Conservation (phyloP, 305 asterid species). For the Petunia hybrid region DNA sequence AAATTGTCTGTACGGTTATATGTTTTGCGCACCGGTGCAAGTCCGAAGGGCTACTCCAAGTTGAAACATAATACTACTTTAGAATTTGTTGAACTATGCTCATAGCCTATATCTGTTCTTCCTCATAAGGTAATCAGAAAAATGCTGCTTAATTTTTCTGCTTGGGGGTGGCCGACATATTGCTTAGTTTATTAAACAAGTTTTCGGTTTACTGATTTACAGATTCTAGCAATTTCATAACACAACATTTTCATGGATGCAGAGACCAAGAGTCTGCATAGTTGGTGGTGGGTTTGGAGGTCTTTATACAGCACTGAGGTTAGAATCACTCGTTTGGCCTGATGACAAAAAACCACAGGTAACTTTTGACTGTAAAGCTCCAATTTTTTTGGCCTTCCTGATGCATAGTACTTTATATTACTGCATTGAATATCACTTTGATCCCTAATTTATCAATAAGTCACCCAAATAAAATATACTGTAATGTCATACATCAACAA, state of each 20-base stretch:
- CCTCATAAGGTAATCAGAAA: neutral
- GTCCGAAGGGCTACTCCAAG: neutral
- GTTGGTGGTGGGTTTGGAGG: constrained; percentile 99
- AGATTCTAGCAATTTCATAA: neutral
- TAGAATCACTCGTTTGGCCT: constrained; percentile 96
- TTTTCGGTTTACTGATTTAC: neutral
- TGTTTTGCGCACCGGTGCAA: too few species aligned
- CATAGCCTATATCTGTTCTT: neutral
- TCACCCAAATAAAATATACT: too few species aligned
- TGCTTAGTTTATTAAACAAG: constrained; percentile 18
- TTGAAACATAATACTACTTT: neutral
- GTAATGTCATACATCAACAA: neutral
- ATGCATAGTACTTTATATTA: neutral
- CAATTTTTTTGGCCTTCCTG: neutral
- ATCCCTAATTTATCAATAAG: constrained; percentile 15
- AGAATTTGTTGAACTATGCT: neutral
- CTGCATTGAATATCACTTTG: neutral
- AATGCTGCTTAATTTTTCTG: neutral
- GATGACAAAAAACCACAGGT: constrained; percentile 97
- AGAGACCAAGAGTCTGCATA: constrained; percentile 96
- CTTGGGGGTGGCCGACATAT: neutral
- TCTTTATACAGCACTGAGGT: constrained; percentile 89
- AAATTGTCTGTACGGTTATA: constrained; percentile 20
- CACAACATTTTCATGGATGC: constrained; percentile 40
- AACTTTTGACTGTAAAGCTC: constrained; percentile 26